These are phyloP conservation scores for Glycyrrhiza uralensis DNA, from an alignment of 306 rosid genomes.

Conservation along the genomic window DNA sequence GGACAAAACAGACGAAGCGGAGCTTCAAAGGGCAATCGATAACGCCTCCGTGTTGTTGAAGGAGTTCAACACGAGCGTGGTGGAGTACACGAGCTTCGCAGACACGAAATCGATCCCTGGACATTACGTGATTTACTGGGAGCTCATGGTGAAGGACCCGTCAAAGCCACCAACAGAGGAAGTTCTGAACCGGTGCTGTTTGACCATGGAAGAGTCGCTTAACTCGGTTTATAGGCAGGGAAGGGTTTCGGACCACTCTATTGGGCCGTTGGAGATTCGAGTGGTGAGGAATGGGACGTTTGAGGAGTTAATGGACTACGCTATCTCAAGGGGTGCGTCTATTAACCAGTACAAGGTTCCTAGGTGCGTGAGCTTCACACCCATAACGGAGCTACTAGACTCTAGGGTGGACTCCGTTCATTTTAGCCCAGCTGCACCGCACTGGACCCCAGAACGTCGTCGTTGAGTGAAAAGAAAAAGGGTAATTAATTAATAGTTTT, in stretches of 20 bases:
- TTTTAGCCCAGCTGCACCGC: slow-evolving; percentile 65
- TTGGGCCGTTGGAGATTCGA: slow-evolving; percentile 77
- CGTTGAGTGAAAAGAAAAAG: slow-evolving; percentile 41
- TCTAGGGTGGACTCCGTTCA: slow-evolving; percentile 64
- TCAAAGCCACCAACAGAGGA: slow-evolving; percentile 32
- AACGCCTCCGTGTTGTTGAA: slow-evolving; percentile 40
- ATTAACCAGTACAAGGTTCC: slow-evolving; percentile 89
- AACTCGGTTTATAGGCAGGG: slow-evolving; percentile 77
- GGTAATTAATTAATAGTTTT: too few relatives aligned
- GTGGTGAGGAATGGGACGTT: slow-evolving; percentile 82
- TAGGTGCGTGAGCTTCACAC: slow-evolving; percentile 69
- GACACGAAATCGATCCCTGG: slow-evolving; percentile 68
- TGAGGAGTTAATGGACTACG: slow-evolving; percentile 90
- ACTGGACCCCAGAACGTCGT: slow-evolving; percentile 62
- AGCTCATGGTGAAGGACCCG: slow-evolving; percentile 50
- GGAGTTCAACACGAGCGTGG: slow-evolving; percentile 60
- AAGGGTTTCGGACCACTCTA: slow-evolving; percentile 59
- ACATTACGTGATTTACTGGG: slow-evolving; percentile 89
- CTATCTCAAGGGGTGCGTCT: slow-evolving; percentile 82
- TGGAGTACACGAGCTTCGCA: slow-evolving; percentile 76
- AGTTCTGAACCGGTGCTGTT: slow-evolving; percentile 48
- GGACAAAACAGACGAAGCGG: slow-evolving; percentile 75
- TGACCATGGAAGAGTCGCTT: slow-evolving; percentile 63
- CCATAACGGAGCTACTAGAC: slow-evolving; percentile 65
- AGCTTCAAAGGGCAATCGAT: slow-evolving; percentile 60